Evolutionary conservation across 208 protist species (phyloP).

Genomic region (Wallacemonas sp.): DNA sequence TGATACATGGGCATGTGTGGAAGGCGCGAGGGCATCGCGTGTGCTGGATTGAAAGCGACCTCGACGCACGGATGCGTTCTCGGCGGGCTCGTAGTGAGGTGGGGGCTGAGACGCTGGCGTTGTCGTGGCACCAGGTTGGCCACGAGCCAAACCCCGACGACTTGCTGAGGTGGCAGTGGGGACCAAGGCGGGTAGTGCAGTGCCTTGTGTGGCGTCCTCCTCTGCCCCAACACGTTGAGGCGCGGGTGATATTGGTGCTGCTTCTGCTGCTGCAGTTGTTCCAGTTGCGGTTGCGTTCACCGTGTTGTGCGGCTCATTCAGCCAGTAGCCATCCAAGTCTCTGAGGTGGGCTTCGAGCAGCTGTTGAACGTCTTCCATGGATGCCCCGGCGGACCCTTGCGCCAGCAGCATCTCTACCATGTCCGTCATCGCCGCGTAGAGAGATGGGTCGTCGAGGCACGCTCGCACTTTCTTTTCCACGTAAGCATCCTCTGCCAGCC

Average conservation of each 20-base stretch:
- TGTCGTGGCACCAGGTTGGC: no score
- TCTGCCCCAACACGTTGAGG: no score
- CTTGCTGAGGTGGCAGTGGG: no score
- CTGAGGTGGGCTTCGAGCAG: slow-evolving; percentile 24
- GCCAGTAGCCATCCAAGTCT: slow-evolving; percentile 16
- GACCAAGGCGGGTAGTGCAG: neutral
- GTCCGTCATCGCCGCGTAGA: slow-evolving; percentile 39
- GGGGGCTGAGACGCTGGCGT: no score
- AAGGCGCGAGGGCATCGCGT: slow-evolving; percentile 3
- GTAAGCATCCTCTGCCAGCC: slow-evolving; percentile 21
- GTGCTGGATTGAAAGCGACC: slow-evolving; percentile 6
- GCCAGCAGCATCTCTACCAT: slow-evolving; percentile 47
- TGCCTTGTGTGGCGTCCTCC: neutral
- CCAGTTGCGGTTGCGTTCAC: neutral
- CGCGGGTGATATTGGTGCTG: no score
- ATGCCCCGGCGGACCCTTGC: slow-evolving; percentile 19
- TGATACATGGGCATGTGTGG: neutral
- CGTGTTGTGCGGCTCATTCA: neutral
- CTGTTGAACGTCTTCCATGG: slow-evolving; percentile 25
- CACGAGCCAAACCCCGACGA: no score
- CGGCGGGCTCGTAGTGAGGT: neutral
- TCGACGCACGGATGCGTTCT: neutral
- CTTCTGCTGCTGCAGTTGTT: neutral
- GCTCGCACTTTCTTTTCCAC: slow-evolving; percentile 25
- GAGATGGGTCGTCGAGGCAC: slow-evolving; percentile 22